Conservation (phyloP, 306 rosid species). For the Cercis canadensis region DNA sequence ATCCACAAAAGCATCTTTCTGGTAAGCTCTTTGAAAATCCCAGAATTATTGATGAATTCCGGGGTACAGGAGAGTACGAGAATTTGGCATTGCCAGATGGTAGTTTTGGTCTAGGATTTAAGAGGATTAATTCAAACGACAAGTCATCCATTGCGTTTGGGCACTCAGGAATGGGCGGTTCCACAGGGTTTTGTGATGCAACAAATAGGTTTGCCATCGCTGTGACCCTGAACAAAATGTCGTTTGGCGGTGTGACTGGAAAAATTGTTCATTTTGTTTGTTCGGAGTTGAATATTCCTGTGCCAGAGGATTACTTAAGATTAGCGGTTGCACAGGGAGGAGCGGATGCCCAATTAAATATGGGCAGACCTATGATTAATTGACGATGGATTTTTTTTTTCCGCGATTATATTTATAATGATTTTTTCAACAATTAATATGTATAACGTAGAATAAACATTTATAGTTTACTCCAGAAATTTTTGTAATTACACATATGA, state of each 20-base stretch:
- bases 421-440: too few species aligned
- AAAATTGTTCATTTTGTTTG: slow-evolving; percentile 73
- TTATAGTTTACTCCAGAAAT: too few species aligned
- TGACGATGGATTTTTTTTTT: slow-evolving; percentile 44
- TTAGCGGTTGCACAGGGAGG: slow-evolving; percentile 39
- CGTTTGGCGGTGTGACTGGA: slow-evolving; percentile 72
- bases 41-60: slow-evolving; percentile 74
- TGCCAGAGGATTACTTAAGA: slow-evolving; percentile 66
- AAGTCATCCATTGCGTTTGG: slow-evolving; percentile 78
- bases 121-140: slow-evolving; percentile 61
- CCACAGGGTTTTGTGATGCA: slow-evolving; percentile 78
- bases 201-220: slow-evolving; percentile 76
- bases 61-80: slow-evolving; percentile 73
- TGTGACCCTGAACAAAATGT: slow-evolving; percentile 87
- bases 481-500: too few species aligned
- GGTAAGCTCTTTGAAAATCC: slow-evolving; percentile 63
- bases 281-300: slow-evolving; percentile 85
- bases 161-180: slow-evolving; percentile 98
- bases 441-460: too few species aligned
- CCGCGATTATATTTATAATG: too few species aligned
- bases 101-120: slow-evolving; percentile 84
- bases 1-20: slow-evolving; percentile 26
- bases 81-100: slow-evolving; percentile 59
- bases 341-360: slow-evolving; percentile 33
- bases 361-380: slow-evolving; percentile 68